Evolutionary conservation across 2,329 filamentous ascomycete species (phyloP), one percentile per base, ranked within the genome.

Genomic region (Zasmidium angulare): DNA sequence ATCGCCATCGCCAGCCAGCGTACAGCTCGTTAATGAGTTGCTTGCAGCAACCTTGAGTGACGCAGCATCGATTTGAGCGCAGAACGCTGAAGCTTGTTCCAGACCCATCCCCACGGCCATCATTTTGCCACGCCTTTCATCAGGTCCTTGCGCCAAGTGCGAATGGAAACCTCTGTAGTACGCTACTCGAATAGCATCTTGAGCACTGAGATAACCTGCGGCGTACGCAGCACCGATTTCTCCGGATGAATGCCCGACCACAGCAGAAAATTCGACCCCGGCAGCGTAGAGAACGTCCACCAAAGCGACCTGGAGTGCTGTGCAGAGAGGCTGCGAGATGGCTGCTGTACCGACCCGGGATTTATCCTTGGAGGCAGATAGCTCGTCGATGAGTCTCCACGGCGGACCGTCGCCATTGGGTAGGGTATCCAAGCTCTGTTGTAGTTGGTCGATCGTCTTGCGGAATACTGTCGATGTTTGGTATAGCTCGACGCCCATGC

Each of bases 261-360:
- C 70, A 19, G 61, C 61, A 19, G 31, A 20, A 17, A 72, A 68
- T 10, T 20, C 4, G 17, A 74, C 60, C 14, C 61, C 62, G 29
- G 64, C 67, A 14, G 61, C 54, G 6, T 29, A 22, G 0, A 82
- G 71, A 0, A 77, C 64, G 19, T 81, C 73, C 0, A 81, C 72
- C 1, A 84, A 64, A 0, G 74, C 82, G 2, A 86, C 74, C 63
- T 86, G 84, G 1, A 86, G 46, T 0, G 83, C 82, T 0, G 83
- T 85, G 52, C 79, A 84, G 0, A 84, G 67, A 0, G 83, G 81
- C 62, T 86, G 83, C 0, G 80, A 77, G n/a, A 84, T 63, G 23
- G 67, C 67, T 10, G 74, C 69, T 43, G 71, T 59, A 21, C 40
- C 19, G 22, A 66, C 29, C 3, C 60, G 60, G 6, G 29, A 71